Percentiles rank a stretch among this genome's conserved stretches.
Evolutionary conservation across 441 rosid genomes (phyloP).

Genomic region (Erodium moschatum): DNA sequence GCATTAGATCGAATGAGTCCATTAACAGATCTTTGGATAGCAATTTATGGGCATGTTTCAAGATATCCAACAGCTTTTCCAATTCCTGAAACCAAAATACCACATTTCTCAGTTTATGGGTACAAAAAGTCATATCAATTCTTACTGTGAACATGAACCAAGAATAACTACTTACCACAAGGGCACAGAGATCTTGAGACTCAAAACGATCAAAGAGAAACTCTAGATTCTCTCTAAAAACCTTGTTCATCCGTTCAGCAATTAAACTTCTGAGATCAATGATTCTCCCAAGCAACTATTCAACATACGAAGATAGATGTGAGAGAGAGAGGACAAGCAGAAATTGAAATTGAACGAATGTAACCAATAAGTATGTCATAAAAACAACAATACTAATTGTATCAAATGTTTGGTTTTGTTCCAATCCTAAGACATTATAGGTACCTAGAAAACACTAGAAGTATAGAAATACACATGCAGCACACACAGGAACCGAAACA

Average conservation of each 20-base stretch:
- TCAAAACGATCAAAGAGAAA: conserved; percentile 94
- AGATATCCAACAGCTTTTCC: conserved; percentile 70
- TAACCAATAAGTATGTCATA: neutral
- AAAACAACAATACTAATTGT: neutral
- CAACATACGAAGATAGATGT: conserved; percentile 23
- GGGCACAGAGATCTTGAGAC: conserved; percentile 92
- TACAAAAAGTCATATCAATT: conserved; percentile 8
- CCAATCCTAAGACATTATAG: no score
- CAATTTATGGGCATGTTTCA: conserved; percentile 73
- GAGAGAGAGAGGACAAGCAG: conserved; percentile 16
- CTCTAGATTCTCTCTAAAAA: conserved; percentile 94
- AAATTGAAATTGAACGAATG: conserved; percentile 3
- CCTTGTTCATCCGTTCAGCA: conserved; percentile 81
- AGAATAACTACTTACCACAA: conserved; percentile 50
- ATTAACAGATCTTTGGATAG: conserved; percentile 73
- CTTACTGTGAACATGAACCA: conserved; percentile 14
- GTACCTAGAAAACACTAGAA: no score
- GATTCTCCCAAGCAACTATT: conserved; percentile 92
- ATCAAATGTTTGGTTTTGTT: no score
- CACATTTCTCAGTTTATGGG: conserved; percentile 15
- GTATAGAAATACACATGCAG: neutral
- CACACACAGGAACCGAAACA: neutral
- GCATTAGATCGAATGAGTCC: conserved; percentile 76
- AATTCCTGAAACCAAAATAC: conserved; percentile 59
- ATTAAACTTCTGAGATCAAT: conserved; percentile 84